Evolutionary conservation across 306 rosid species (phyloP), one percentile per base, ranked within the genome.

Genomic region (Parietaria judaica): DNA sequence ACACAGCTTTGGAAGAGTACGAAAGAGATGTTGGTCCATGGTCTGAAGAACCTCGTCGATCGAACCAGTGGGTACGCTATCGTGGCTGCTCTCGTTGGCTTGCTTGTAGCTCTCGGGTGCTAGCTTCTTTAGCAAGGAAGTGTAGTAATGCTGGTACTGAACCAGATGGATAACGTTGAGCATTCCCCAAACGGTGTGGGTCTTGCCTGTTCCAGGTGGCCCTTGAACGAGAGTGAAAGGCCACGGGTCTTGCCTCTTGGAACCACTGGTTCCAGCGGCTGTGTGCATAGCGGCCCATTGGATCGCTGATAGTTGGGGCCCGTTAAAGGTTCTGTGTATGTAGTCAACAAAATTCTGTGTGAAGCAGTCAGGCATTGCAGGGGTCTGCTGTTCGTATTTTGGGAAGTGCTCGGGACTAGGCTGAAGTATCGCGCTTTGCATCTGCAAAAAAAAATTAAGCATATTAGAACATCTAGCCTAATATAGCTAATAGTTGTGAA

Each of bases 141-240:
- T 84, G 68, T 92, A 92, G 74, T 92, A 92, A 74, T 92, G 96
- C 75, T 92, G 99, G 74, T 88, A 92, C 79, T 92, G 99, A 71
- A 92, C 99, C 76, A 92, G 82, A 75, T 92, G 99, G 79, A 88
- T 92, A 70, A 92, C 99, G 63, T 92, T 92, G 73, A 92, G 80
- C 99, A 92, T 92, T 82, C 99, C 99, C 99, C 99, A 92, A 14
- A 92, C 99, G 35, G 99, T 92, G 75, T 92, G 99, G 3, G 99
- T 92, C 88, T 92, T 92, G 60, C 99, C 99, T 50, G 99, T 92
- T 59, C 99, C 99, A 7, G 99, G 99, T 72, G 99, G 99, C 58
- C 99, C 99, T 74, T 92, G 99, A 61, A 92, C 99, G 61, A 92
- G 99, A 45, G 99, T 92, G 69, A 92, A 92, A 31, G 99, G 99